phyloP scores from a whole-genome alignment of 2,329 filamentous ascomycete species.

The Thelonectria rubi region DNA sequence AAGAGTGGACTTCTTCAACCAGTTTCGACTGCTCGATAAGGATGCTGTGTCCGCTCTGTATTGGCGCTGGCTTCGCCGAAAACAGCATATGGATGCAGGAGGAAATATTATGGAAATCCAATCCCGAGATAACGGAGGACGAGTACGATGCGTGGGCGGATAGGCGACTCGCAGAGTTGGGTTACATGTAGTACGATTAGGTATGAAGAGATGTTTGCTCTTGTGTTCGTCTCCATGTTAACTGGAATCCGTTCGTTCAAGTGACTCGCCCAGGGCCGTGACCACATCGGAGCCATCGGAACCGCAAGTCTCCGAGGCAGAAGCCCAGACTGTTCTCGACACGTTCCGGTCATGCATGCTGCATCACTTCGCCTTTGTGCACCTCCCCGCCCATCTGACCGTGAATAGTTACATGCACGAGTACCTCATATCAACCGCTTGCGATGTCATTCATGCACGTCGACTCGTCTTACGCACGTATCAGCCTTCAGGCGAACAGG shows the following conservation, averaged over 20 bases:
- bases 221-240: too few species aligned
- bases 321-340: conserved; percentile 1
- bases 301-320: conserved; percentile 5
- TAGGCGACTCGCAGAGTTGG: conserved; percentile 1
- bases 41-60: conserved; percentile 2
- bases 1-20: not conserved
- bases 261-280: not conserved
- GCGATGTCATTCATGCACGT: too few species aligned
- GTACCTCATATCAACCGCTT: too few species aligned
- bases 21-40: not conserved
- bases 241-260: not conserved
- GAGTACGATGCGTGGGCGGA: not conserved
- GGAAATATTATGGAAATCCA: not conserved
- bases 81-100: not conserved
- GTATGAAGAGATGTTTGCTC: not conserved
- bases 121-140: not conserved
- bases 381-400: not conserved
- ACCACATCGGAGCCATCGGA: not conserved
- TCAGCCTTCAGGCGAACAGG: too few species aligned
- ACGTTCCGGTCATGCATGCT: conserved; percentile 5
- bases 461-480: too few species aligned
- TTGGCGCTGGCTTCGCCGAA: not conserved
- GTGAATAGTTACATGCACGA: too few species aligned
- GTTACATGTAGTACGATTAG: not conserved
- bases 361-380: conserved; percentile 3